Evolutionary conservation across 129 eudicot species (phyloP).

Genomic region (Oenanthe sinensis): DNA sequence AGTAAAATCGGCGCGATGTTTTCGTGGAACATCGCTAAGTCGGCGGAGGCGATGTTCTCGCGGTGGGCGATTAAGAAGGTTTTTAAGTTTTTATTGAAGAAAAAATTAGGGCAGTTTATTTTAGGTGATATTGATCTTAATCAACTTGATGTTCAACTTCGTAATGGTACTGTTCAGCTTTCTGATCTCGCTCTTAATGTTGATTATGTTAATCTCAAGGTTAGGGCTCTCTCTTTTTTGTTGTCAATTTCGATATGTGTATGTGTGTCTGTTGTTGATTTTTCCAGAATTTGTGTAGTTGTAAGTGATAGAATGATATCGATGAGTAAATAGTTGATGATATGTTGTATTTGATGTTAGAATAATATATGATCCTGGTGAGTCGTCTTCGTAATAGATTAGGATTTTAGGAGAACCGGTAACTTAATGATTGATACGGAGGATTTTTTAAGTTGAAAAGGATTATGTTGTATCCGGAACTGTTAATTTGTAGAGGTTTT

Average conservation of each 20-base stretch:
- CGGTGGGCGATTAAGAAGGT: slow-evolving; percentile 72
- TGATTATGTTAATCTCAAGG: slow-evolving; percentile 75
- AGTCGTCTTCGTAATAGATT: too few species aligned
- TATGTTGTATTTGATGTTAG: too few species aligned
- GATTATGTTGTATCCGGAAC: too few species aligned
- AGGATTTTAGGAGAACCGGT: too few species aligned
- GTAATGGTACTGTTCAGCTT: slow-evolving; percentile 74
- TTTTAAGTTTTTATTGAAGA: slow-evolving; percentile 78
- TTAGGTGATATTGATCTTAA: slow-evolving; percentile 90
- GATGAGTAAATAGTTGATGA: too few species aligned
- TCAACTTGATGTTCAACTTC: slow-evolving; percentile 91
- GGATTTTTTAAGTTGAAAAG: too few species aligned
- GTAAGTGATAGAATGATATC: too few species aligned
- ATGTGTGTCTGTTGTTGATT: not conserved
- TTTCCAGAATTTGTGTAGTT: not conserved
- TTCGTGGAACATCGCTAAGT: slow-evolving; percentile 75
- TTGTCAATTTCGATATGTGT: not conserved
- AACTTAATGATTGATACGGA: too few species aligned
- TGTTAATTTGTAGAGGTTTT: not conserved
- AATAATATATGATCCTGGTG: too few species aligned
- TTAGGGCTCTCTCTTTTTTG: not conserved
- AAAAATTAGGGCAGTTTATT: slow-evolving; percentile 75
- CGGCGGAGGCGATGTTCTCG: slow-evolving; percentile 82
- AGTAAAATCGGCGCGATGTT: slow-evolving; percentile 24
- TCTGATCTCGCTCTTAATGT: slow-evolving; percentile 83